Evolutionary conservation across 345 rosid species (phyloP).

Genomic region (Anacardium occidentale): DNA sequence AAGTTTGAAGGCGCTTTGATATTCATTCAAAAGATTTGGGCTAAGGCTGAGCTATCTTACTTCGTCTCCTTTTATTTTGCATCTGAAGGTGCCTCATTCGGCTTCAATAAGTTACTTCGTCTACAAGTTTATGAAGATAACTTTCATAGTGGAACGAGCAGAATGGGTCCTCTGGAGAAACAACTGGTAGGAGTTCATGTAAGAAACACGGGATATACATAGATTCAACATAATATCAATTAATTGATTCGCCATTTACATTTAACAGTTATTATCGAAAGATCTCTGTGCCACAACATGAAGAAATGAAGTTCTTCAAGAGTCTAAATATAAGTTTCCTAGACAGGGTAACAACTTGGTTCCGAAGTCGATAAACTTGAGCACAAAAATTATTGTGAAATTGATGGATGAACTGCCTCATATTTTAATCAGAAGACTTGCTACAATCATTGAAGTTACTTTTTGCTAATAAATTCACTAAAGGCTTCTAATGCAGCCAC

Average conservation of each 20-base stretch:
- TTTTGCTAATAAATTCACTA: background rate
- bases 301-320: background rate
- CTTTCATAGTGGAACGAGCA: constrained; percentile 63
- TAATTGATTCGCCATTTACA: constrained; percentile 13
- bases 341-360: too few species aligned
- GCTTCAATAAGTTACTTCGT: constrained; percentile 81
- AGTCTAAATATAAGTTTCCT: too few species aligned
- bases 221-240: constrained; percentile 25
- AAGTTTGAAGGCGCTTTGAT: background rate
- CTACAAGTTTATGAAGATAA: constrained; percentile 84
- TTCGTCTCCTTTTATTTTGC: constrained; percentile 14
- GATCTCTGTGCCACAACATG: constrained; percentile 18
- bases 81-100: constrained; percentile 78
- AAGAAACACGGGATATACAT: constrained; percentile 19
- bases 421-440: background rate
- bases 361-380: too few species aligned
- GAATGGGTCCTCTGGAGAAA: constrained; percentile 14
- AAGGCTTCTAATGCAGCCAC: constrained; percentile 28
- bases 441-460: background rate
- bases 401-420: too few species aligned
- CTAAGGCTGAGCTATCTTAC: constrained; percentile 15
- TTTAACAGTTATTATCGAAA: constrained; percentile 12
- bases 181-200: constrained; percentile 19
- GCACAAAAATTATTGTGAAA: too few species aligned
- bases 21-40: background rate